Evolutionary conservation across 2,329 filamentous ascomycete genomes (phyloP), one percentile per base, ranked within the genome.

Genomic region (Venturia oleaginea): DNA sequence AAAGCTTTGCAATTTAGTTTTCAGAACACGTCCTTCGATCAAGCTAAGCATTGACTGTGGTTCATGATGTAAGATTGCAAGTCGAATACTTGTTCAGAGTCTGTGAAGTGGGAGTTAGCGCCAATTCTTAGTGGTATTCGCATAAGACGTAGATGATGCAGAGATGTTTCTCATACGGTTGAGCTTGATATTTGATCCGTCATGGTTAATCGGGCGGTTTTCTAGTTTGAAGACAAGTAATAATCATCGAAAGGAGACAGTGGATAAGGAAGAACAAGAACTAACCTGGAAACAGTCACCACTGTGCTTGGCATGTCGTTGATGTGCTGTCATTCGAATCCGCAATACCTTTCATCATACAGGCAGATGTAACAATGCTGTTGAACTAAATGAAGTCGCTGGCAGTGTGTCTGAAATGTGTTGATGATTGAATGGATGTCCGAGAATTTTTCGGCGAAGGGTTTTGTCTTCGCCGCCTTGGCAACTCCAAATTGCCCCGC

Each of bases 151-250:
- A 22, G 51, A 34, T 34, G 30, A 32, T 34, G 51, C 27, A 34
- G 15, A 10, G 1, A 24, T 37, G 4, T 57, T 57, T 57, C 51
- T 57, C 51, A 57, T 57, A 57, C 51, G 51, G 51, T 57, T 57
- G 51, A 57, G 51, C 51, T 57, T 57, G 51, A 57, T 57, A 57
- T 57, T 57, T 57, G 51, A 57, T 57, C 51, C 51, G 30, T 34
- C 51, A 57, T 57, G 51, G 27, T 57, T 57, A 34, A n/a, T 57
- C 51, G 30, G 51, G 51, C 51, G 51, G 51, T 34, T 57, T 57
- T 57, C 51, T 57, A 57, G 51, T 57, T 57, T 57, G 51, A 57
- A 57, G 51, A 57, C 51, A 57, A 57, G 51, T 57, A 34, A 57
- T 57, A 57, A 57, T 57, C 51, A 57, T 57, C 51, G 51, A 57